Evolutionary conservation across 2,329 filamentous ascomycete species (phyloP).

Genomic region (Polytolypa hystricis): DNA sequence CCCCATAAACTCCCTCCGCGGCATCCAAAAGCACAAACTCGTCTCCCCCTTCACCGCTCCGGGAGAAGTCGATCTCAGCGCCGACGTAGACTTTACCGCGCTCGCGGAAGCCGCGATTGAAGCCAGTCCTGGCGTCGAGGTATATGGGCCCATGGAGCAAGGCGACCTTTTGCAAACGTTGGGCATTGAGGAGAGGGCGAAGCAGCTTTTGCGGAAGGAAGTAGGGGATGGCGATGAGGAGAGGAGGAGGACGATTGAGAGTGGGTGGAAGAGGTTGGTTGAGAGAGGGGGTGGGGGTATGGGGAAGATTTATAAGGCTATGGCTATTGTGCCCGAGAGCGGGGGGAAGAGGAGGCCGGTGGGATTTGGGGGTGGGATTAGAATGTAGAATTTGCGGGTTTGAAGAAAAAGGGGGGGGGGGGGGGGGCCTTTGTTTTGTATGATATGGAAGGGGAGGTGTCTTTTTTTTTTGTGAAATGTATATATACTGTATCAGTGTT

Average conservation of each 20-base stretch:
- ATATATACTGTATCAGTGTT: too few species aligned
- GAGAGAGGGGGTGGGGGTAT: conserved; percentile 74
- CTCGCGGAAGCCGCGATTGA: conserved; percentile 70
- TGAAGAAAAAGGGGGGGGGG: too few species aligned
- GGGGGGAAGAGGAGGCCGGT: conserved; percentile 64
- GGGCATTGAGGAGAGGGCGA: conserved; percentile 70
- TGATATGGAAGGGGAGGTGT: neutral
- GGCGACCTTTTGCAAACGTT: conserved; percentile 65
- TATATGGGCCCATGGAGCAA: conserved; percentile 85
- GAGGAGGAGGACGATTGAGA: conserved; percentile 52
- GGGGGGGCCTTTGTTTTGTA: neutral
- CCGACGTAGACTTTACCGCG: conserved; percentile 85
- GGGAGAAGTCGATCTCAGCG: conserved; percentile 76
- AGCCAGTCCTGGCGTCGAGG: conserved; percentile 70
- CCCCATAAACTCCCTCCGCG: conserved; percentile 79
- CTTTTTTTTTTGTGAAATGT: neutral
- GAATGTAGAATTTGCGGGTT: conserved; percentile 5
- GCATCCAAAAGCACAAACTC: conserved; percentile 65
- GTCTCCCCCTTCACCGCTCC: conserved; percentile 72
- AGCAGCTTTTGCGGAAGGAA: conserved; percentile 48
- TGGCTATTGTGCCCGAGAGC: conserved; percentile 81
- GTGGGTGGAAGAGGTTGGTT: conserved; percentile 70
- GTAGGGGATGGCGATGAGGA: conserved; percentile 36
- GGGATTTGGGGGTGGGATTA: conserved; percentile 68
- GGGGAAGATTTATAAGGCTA: conserved; percentile 87